phyloP scores from a whole-genome alignment of 1,139 yeast genomes.

The Candida sp. region DNA sequence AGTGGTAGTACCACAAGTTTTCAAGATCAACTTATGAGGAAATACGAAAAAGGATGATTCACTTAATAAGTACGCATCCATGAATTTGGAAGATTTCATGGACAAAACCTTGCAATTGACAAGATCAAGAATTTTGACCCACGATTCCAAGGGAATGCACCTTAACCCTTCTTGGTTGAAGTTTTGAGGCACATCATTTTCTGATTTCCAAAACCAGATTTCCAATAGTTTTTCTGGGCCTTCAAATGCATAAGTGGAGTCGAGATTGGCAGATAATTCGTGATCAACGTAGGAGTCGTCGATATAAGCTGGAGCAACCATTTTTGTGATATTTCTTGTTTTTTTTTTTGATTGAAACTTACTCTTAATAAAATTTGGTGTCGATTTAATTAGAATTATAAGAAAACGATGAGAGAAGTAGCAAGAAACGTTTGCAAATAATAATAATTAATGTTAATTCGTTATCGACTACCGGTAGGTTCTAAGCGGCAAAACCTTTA shows the following conservation, averaged over 20 bases:
- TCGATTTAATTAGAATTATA: conserved; percentile 9
- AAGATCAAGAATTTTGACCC: conserved; percentile 73
- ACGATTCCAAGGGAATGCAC: conserved; percentile 58
- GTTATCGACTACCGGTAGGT: neutral
- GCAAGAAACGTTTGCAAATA: conserved; percentile 46
- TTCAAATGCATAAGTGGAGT: conserved; percentile 89
- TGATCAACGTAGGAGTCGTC: conserved; percentile 65
- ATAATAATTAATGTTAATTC: conserved; percentile 5
- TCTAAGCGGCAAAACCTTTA: neutral
- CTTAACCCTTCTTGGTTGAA: conserved; percentile 50
- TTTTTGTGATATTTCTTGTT: conserved; percentile 8
- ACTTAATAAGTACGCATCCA: conserved; percentile 85
- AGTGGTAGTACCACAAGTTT: conserved; percentile 97
- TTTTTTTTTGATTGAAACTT: conserved; percentile 31
- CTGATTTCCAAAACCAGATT: conserved; percentile 70
- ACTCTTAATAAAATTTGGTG: conserved; percentile 25
- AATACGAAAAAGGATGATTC: conserved; percentile 92
- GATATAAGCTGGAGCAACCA: conserved; percentile 45
- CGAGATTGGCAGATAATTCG: conserved; percentile 73
- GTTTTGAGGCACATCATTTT: conserved; percentile 32
- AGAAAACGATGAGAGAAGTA: conserved; percentile 49
- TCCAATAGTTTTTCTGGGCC: conserved; percentile 96
- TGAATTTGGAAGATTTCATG: conserved; percentile 57
- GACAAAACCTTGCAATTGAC: conserved; percentile 91
- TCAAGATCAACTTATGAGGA: conserved; percentile 78